phyloP scores from a whole-genome alignment of 2,329 filamentous ascomycete genomes.

The Xylaria sp. region DNA sequence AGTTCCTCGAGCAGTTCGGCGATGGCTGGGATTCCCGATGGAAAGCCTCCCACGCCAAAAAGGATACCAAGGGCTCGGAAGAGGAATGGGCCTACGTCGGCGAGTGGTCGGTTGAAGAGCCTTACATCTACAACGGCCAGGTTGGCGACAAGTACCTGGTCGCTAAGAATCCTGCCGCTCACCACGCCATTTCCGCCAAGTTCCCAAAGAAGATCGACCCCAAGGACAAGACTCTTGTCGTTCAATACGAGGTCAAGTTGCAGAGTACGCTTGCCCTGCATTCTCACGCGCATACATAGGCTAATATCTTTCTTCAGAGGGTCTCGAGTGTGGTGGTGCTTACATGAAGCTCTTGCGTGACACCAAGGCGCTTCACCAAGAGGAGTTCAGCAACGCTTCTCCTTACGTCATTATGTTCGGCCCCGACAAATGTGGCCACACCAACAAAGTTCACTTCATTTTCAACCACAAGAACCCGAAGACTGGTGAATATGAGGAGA shows the following conservation, averaged over 20 bases:
- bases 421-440: conserved; percentile 98
- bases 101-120: conserved; percentile 97
- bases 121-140: conserved; percentile 87
- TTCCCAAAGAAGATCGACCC: conserved; percentile 97
- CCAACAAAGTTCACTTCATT: conserved; percentile 99
- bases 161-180: conserved; percentile 96
- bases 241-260: conserved; percentile 99
- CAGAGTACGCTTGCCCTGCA: conserved; percentile 76
- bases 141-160: conserved; percentile 96
- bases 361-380: conserved; percentile 94
- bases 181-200: conserved; percentile 99
- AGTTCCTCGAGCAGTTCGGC: conserved; percentile 98
- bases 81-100: conserved; percentile 98
- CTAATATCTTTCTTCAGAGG: conserved; percentile 68
- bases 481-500: conserved; percentile 99
- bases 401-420: conserved; percentile 99
- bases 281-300: neutral
- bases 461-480: conserved; percentile 99
- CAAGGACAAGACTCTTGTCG: conserved; percentile 95
- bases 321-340: conserved; percentile 96
- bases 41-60: conserved; percentile 97
- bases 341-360: conserved; percentile 99
- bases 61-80: conserved; percentile 81
- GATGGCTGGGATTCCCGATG: conserved; percentile 94
- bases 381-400: conserved; percentile 97